These are phyloP conservation scores for Dendrobium catenatum DNA, from an alignment of 106 monocot species.

Conservation along the genomic window DNA sequence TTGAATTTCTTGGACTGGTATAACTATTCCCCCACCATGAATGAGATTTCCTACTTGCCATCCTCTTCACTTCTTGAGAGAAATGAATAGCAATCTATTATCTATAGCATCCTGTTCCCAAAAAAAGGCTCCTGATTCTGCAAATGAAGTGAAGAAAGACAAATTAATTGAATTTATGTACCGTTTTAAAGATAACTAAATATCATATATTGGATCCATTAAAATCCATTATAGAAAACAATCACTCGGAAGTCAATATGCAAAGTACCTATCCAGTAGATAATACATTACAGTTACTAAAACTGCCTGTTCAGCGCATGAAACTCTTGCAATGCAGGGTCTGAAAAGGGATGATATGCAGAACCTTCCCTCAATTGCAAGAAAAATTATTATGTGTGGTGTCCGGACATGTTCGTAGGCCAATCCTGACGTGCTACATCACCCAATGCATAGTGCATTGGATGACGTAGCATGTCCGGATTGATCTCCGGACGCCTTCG, in stretches of 20 bases:
- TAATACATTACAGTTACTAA: too few relatives aligned
- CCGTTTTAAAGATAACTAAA: too few relatives aligned
- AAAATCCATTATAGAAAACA: neutral
- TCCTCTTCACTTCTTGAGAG: conserved; percentile 23
- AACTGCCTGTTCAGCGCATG: too few relatives aligned
- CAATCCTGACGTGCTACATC: too few relatives aligned
- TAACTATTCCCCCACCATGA: conserved; percentile 77
- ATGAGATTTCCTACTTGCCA: conserved; percentile 41
- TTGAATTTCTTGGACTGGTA: conserved; percentile 61
- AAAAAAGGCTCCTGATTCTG: neutral
- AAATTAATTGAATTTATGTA: too few relatives aligned
- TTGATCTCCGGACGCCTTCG: too few relatives aligned
- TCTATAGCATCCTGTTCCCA: neutral
- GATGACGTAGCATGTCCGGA: accelerated
- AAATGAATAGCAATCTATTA: neutral
- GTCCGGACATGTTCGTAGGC: too few relatives aligned
- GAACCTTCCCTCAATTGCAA: too few relatives aligned
- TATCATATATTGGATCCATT: neutral
- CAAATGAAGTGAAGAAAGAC: neutral
- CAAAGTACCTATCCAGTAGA: neutral
- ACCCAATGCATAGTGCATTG: too few relatives aligned
- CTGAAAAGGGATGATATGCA: too few relatives aligned
- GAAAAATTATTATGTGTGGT: too few relatives aligned
- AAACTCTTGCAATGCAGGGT: too few relatives aligned
- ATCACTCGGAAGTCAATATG: neutral